phyloP scores from a whole-genome alignment of 257 asterid species.

The Datura wrightii region DNA sequence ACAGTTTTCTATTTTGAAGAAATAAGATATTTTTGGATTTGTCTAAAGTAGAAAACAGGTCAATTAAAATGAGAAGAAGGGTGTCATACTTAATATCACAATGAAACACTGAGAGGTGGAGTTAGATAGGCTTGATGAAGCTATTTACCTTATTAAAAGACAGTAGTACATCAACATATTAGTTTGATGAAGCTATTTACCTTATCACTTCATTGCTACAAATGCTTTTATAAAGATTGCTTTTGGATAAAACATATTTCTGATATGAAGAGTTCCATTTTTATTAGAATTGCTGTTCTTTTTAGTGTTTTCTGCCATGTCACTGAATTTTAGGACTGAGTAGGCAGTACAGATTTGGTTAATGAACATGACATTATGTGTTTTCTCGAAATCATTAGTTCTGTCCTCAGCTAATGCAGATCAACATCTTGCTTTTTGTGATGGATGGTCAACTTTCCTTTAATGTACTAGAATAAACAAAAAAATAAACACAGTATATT shows the following conservation, averaged over 20 bases:
- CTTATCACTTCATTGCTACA: not conserved
- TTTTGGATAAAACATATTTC: not conserved
- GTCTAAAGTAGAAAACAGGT: conserved; percentile 22
- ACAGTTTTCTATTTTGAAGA: not conserved
- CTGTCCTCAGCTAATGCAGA: conserved; percentile 22
- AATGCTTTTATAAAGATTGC: conserved; percentile 8
- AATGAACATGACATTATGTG: not conserved
- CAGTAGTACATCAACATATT: conserved; percentile 22
- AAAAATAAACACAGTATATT: not conserved
- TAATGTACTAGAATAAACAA: conserved; percentile 1
- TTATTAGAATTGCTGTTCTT: not conserved
- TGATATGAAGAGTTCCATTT: conserved; percentile 25
- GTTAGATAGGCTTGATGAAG: conserved; percentile 18
- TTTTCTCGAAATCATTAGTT: not conserved
- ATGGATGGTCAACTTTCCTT: conserved; percentile 17
- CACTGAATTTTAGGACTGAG: not conserved
- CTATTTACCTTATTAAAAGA: conserved; percentile 4
- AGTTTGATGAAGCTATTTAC: not conserved
- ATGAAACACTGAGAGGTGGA: conserved; percentile 19
- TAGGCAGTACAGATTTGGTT: not conserved
- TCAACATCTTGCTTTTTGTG: not conserved
- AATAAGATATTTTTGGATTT: not conserved
- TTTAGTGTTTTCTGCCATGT: not conserved
- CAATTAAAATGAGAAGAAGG: not conserved
- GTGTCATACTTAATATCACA: not conserved